Conservation (phyloP, 2,329 filamentous ascomycete genomes). For the Hymenoscyphus repandus region DNA sequence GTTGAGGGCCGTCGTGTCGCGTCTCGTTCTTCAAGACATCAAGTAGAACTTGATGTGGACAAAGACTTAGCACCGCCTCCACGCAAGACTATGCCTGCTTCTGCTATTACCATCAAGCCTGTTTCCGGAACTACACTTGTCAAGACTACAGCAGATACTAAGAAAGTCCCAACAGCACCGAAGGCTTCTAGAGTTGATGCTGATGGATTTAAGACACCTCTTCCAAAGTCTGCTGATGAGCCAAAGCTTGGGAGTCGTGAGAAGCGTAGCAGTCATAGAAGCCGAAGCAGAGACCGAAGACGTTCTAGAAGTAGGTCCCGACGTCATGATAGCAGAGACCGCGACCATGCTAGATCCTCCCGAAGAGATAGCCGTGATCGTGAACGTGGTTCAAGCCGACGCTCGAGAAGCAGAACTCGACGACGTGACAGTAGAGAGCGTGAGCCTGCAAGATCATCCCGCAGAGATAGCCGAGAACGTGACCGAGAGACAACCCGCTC, state of each 20-base stretch:
- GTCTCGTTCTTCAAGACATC: constrained; percentile 27
- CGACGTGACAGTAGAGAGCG: constrained; percentile 4
- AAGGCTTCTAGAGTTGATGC: constrained; percentile 12
- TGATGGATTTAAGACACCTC: constrained; percentile 16
- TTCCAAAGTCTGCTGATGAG: constrained; percentile 16
- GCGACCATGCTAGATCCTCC: constrained; percentile 16
- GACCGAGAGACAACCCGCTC: constrained; percentile 4
- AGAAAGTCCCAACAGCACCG: constrained; percentile 17
- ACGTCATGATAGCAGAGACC: constrained; percentile 22
- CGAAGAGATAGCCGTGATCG: constrained; percentile 25
- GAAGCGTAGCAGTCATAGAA: constrained; percentile 15
- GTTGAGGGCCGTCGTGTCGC: constrained; percentile 29
- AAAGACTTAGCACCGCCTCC: constrained; percentile 31
- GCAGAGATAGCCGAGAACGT: constrained; percentile 24
- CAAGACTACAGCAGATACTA: constrained; percentile 23
- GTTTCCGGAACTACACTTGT: constrained; percentile 26
- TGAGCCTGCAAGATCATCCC: constrained; percentile 17
- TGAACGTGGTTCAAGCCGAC: constrained; percentile 1
- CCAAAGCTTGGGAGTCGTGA: constrained; percentile 10
- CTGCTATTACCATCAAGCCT: constrained; percentile 32
- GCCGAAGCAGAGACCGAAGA: constrained; percentile 26
- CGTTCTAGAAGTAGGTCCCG: constrained; percentile 23
- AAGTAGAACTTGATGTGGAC: constrained; percentile 31
- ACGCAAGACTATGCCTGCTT: constrained; percentile 29
- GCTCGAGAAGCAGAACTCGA: too few relatives aligned